Conservation (phyloP, 2,329 filamentous ascomycete species). For the Niveomyces coronatus region DNA sequence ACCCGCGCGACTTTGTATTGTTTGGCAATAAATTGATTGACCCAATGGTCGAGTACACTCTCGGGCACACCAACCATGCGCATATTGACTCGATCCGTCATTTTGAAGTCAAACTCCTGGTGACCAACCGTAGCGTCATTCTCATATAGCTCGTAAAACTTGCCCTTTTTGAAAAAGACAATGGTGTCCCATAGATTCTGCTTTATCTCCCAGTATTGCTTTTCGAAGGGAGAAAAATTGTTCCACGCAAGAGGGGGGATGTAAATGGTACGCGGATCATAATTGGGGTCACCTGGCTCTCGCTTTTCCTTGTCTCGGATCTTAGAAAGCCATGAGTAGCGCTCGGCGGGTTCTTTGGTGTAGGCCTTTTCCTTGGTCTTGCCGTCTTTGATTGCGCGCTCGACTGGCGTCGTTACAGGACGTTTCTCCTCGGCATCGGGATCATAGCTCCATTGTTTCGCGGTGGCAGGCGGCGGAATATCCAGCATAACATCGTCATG, state of each 20-base stretch:
- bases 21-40: conserved; percentile 96
- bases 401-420: conserved; percentile 24
- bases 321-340: conserved; percentile 85
- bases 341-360: conserved; percentile 69
- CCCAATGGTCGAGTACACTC: conserved; percentile 91
- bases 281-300: conserved; percentile 70
- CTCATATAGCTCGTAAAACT: conserved; percentile 97
- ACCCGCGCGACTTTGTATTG: conserved; percentile 95
- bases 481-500: conserved; percentile 47
- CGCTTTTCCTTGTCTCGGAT: conserved; percentile 77
- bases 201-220: conserved; percentile 99
- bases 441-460: conserved; percentile 68
- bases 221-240: conserved; percentile 89
- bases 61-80: conserved; percentile 98
- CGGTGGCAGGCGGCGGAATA: conserved; percentile 55
- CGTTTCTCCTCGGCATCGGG: conserved; percentile 33
- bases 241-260: conserved; percentile 72
- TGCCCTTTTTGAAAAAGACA: conserved; percentile 99
- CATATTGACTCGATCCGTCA: conserved; percentile 98
- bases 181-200: conserved; percentile 95
- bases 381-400: conserved; percentile 19
- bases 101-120: conserved; percentile 92
- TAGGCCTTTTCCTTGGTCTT: conserved; percentile 58
- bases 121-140: conserved; percentile 95
- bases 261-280: conserved; percentile 83